These are phyloP conservation scores for Bruguiera parviflora DNA, from an alignment of 345 rosid species.

Conservation along the genomic window DNA sequence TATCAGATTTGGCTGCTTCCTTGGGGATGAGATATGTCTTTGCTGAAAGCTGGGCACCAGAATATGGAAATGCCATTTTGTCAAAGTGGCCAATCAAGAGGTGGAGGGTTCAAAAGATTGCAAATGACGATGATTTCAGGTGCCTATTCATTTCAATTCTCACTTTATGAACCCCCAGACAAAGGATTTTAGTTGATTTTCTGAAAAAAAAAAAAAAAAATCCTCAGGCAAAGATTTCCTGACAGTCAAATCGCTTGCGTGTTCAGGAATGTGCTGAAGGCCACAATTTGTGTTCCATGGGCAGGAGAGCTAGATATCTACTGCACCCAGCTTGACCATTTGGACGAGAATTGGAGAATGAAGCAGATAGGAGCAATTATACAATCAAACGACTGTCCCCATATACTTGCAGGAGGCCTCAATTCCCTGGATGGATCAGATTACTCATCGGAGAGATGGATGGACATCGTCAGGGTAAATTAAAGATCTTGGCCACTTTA, in stretches of 20 bases:
- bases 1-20: slow-evolving; percentile 76
- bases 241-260: too few species aligned
- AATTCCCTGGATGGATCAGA: slow-evolving; percentile 75
- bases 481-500: background rate
- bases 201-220: too few species aligned
- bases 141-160: slow-evolving; percentile 11
- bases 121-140: slow-evolving; percentile 85
- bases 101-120: slow-evolving; percentile 78
- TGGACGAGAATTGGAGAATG: slow-evolving; percentile 90
- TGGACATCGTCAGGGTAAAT: slow-evolving; percentile 68
- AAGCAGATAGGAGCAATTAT: slow-evolving; percentile 72
- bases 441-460: slow-evolving; percentile 82
- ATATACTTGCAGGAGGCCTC: slow-evolving; percentile 74
- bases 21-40: slow-evolving; percentile 80
- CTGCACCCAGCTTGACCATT: slow-evolving; percentile 90
- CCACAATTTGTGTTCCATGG: slow-evolving; percentile 74
- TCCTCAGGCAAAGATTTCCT: background rate
- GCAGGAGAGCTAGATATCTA: slow-evolving; percentile 75
- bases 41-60: slow-evolving; percentile 95
- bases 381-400: slow-evolving; percentile 55
- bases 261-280: slow-evolving; percentile 81
- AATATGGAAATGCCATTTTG: slow-evolving; percentile 80
- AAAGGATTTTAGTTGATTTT: too few species aligned
- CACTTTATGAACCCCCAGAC: background rate
- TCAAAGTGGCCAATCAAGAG: slow-evolving; percentile 82